Conservation (phyloP, 2,329 filamentous ascomycete genomes). For the Penicillium sumatraense region DNA sequence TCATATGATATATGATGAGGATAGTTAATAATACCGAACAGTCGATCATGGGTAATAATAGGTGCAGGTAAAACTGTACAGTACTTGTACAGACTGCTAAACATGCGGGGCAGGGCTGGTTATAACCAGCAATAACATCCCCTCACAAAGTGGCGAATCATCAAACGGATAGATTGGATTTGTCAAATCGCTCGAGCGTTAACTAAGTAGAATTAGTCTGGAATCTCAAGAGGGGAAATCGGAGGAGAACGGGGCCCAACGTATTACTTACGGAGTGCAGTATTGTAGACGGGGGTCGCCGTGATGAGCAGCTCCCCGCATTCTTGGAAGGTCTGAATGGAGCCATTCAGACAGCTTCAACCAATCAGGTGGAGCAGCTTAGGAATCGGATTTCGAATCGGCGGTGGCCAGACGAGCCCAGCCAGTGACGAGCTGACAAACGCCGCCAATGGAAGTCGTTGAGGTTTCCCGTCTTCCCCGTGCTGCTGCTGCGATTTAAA, state of each 20-base stretch:
- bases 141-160: neutral
- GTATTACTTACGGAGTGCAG: too few relatives aligned
- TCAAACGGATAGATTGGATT: neutral
- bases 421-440: conserved; percentile 15
- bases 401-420: conserved; percentile 4
- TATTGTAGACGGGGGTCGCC: neutral
- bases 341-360: conserved; percentile 3
- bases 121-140: neutral
- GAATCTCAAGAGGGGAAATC: conserved; percentile 1
- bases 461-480: conserved; percentile 16
- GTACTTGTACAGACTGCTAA: too few relatives aligned
- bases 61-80: too few relatives aligned
- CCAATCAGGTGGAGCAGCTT: conserved; percentile 12
- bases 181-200: neutral
- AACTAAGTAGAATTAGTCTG: neutral
- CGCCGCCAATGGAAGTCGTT: conserved; percentile 3
- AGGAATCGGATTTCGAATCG: conserved; percentile 16
- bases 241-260: conserved; percentile 1
- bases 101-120: neutral
- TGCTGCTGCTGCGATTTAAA: conserved; percentile 10
- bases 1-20: conserved; percentile 1
- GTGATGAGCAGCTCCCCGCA: conserved; percentile 6
- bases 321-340: neutral
- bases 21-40: too few relatives aligned
- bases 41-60: too few relatives aligned